Evolutionary conservation across 805 yeast species (phyloP), one percentile per base, ranked within the genome.

Genomic region (Henningerozyma blattae): DNA sequence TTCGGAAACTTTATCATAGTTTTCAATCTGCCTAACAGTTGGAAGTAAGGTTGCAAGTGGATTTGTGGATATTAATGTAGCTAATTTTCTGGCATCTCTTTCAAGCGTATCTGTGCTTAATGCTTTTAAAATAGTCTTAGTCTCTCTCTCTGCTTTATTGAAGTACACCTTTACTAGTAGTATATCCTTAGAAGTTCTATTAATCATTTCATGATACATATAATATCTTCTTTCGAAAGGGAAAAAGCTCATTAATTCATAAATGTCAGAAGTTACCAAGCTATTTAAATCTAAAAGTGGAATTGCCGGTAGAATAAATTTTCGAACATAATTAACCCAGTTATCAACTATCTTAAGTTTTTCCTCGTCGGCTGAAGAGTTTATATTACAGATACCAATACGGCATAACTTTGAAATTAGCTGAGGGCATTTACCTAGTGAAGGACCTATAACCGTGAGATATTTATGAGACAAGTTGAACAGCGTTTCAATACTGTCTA

Each of bases 1-100:
- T 26, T 73, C 75, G 30, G 78, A 80, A 41, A 89, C 69, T 49
- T 89, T 89, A 49, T 81, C 94, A 51, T 89, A 89, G 60, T 91
- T 84, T 55, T 89, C 97, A 42, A 89, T 74, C 49, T 85, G 95
- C 30, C 74, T 73, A 9, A 87, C 64, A 30, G 83, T 67, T 0
- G 82, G 77, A 16, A 71, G 59, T 29, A 87, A 70, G 12, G 86
- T 73, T 2, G 93, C 79, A 15, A 86, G 51, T 2, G 97, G 96
- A 51, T 84, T 84, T 1, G 80, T 59, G 38, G 73, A 76, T 15
- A 86, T 70, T 10, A 84, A 64, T 42, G 77, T 75, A 0, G 93
- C 79, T 17, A 89, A 59, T 30, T 72, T 65, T 40, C 86, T 66
- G 71, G 79, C 78, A 70, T 82, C 77, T 16, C 73, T 70, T 18